Base-by-base conservation (phyloP, 495 filamentous ascomycete genomes). In the Chaetomium tenue region DNA sequence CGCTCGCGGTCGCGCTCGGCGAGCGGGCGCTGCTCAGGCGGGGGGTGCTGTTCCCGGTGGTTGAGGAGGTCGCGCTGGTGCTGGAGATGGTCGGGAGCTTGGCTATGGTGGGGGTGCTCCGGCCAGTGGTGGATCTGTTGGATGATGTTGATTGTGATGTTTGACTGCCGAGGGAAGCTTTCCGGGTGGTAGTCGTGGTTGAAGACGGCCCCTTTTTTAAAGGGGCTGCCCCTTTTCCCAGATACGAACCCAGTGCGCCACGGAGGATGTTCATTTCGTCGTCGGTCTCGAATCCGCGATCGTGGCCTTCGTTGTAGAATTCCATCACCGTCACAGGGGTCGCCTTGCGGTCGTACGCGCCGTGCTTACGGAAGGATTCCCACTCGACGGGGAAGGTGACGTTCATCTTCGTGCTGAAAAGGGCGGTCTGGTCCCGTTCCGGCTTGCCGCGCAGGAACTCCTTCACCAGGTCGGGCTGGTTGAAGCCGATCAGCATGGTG, bases 231-330 rank as follows among this genome's bases (percentile, higher is more conserved):
- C 33, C 33, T 12, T 37, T 37, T 7, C 33, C 33, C 9, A 37
- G 33, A 11, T 44, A 44, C 13, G 15, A 2, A 15, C 40, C 40
- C 13, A 52, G 50, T 0, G 16, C 26, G 15, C 5, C 33, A n/a
- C 44, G 54, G 15, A 64, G 62, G 54, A 64, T 51, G n/a, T 52
- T 37, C n/a, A 64, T 8, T n/a, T 48, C 12, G 20, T 15, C 20
- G 16, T 22, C 44, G 22, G 33, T 28, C 15, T 25, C 26, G 22
- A 50, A 64, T 3, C 46, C 46, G 2, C 55, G 54, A 13, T 42
- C 44, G 8, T 22, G 9, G 8, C 55, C 63, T 11, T 59, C 56
- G 0, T 25, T 3, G 56, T 53, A 58, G 18, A 59, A 52, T 3
- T 39, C 56, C 5, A 64, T 30, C 18, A 64, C 37, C 6, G 46